Percentiles rank a stretch among this genome's conserved stretches.
phyloP scores from a whole-genome alignment of 192 early-diverging fungal genomes.

The Coemansia umbellata region DNA sequence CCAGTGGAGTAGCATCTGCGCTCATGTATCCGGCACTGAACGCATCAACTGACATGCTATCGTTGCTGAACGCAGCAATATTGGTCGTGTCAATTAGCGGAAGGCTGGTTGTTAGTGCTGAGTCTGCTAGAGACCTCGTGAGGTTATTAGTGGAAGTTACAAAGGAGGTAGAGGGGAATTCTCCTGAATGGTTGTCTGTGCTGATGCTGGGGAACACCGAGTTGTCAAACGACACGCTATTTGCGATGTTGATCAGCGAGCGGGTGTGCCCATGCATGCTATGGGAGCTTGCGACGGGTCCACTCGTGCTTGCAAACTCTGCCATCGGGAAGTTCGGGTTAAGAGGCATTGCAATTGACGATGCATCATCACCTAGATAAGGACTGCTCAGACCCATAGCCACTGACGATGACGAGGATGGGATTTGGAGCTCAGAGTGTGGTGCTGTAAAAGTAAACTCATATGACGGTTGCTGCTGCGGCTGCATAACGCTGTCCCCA shows the following conservation, averaged over 20 bases:
- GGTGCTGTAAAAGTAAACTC: conserved; percentile 39
- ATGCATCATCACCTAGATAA: conserved; percentile 13
- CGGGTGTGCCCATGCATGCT: conserved; percentile 28
- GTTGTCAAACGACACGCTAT: conserved; percentile 17
- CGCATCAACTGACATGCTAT: conserved; percentile 21
- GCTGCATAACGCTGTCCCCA: not conserved
- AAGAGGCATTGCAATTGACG: conserved; percentile 40
- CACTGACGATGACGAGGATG: conserved; percentile 6
- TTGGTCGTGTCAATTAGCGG: conserved; percentile 37
- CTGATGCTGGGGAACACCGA: conserved; percentile 15
- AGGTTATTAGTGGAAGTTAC: conserved; percentile 10
- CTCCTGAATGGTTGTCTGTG: conserved; percentile 2
- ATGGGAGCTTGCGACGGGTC: conserved; percentile 1
- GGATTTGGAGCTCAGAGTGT: conserved; percentile 4
- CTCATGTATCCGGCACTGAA: conserved; percentile 28
- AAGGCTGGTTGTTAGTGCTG: conserved; percentile 3
- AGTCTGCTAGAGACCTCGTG: conserved; percentile 13
- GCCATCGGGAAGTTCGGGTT: conserved; percentile 50
- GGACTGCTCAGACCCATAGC: conserved; percentile 5
- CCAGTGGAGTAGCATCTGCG: conserved; percentile 8
- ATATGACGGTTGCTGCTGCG: conserved; percentile 14
- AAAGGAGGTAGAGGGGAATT: conserved; percentile 5
- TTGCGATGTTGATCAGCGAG: conserved; percentile 27
- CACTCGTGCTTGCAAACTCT: conserved; percentile 17
- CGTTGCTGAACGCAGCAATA: conserved; percentile 15